phyloP scores from a whole-genome alignment of 2,329 filamentous ascomycete species.

The Ceratocystis papillata region DNA sequence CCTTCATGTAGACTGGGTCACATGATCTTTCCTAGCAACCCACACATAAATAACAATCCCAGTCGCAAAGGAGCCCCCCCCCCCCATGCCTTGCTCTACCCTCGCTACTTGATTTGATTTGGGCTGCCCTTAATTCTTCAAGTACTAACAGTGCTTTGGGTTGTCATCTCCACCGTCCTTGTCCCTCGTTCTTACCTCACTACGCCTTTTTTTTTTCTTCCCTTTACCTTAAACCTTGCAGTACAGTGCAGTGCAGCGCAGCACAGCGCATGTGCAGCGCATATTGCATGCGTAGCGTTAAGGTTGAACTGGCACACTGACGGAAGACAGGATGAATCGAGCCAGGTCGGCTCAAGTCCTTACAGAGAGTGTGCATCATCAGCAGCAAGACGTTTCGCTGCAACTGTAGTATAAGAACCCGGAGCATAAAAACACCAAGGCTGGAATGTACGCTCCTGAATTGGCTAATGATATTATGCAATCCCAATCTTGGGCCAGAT shows the following conservation, averaged over 20 bases:
- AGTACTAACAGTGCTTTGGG: not conserved
- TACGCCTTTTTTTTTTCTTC: not conserved
- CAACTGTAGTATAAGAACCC: too few relatives aligned
- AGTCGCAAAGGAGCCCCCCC: not conserved
- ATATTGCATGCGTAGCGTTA: slow-evolving; percentile 2
- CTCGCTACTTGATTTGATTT: not conserved
- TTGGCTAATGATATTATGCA: too few relatives aligned
- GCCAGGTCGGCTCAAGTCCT: too few relatives aligned
- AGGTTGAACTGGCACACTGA: slow-evolving; percentile 1
- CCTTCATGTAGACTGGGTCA: not conserved
- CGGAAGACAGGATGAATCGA: not conserved
- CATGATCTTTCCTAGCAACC: slow-evolving; percentile 4
- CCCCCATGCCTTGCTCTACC: not conserved
- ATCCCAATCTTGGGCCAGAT: too few relatives aligned
- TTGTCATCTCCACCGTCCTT: not conserved
- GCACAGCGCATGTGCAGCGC: not conserved
- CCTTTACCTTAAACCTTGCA: not conserved
- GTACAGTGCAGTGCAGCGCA: not conserved
- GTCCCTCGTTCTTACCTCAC: not conserved
- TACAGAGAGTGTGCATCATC: too few relatives aligned
- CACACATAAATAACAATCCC: not conserved
- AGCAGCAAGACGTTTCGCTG: too few relatives aligned
- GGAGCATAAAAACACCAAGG: too few relatives aligned
- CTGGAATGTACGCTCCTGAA: too few relatives aligned
- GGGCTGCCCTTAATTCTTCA: not conserved